These are phyloP conservation scores for Gracilaria domingensis DNA, from an alignment of 23 red algal genomes.

Conservation along the genomic window DNA sequence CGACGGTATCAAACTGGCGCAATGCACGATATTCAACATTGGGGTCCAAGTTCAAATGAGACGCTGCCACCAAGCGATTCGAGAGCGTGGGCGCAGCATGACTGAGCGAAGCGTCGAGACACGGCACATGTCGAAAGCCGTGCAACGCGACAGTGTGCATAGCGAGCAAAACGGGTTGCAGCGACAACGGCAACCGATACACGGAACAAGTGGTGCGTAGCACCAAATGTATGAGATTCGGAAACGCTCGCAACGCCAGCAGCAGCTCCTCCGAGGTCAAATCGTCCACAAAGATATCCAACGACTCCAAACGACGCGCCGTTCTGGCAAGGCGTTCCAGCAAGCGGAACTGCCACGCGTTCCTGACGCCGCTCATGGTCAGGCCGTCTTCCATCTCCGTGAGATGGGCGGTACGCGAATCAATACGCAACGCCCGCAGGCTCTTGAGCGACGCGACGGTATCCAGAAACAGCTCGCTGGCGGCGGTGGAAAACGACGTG, in stretches of 20 bases:
- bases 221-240: background rate
- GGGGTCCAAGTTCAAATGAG: background rate
- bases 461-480: background rate
- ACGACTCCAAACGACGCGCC: background rate
- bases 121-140: slow-evolving; percentile 12
- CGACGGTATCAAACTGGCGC: slow-evolving; percentile 23
- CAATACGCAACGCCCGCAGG: slow-evolving; percentile 4
- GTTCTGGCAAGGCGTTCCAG: background rate
- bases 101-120: background rate
- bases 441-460: background rate
- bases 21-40: background rate
- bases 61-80: background rate
- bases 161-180: slow-evolving; percentile 10
- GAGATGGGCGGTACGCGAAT: slow-evolving; percentile 5
- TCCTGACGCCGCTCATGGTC: background rate
- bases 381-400: background rate
- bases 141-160: background rate
- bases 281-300: slow-evolving; percentile 36
- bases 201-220: slow-evolving; percentile 12
- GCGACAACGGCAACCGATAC: background rate
- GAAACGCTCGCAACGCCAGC: background rate
- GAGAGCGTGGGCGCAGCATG: background rate
- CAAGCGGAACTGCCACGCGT: background rate
- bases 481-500: background rate
- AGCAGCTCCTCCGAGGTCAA: background rate